A percentile compares a stretch with the other conserved stretches of the same genome.
Conservation (phyloP, 345 rosid species). For the Salix caprea region DNA sequence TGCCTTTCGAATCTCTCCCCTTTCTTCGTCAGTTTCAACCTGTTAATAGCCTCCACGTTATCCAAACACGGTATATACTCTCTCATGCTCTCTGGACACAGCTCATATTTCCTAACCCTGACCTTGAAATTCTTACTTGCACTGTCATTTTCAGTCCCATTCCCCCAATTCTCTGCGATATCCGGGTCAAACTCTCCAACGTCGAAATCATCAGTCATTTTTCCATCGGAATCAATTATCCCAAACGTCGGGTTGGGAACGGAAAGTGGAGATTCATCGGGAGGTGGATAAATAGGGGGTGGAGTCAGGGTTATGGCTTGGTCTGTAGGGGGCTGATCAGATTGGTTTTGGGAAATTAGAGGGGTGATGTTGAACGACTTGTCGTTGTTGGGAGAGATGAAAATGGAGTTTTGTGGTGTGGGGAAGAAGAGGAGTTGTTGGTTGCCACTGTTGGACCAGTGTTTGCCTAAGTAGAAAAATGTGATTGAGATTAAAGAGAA, state of each 20-base stretch:
- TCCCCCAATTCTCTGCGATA: slow-evolving; percentile 49
- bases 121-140: slow-evolving; percentile 22
- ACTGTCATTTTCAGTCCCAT: slow-evolving; percentile 23
- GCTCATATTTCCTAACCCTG: slow-evolving; percentile 34
- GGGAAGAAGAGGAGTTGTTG: slow-evolving; percentile 80
- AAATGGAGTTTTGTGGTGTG: slow-evolving; percentile 34
- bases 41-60: slow-evolving; percentile 59
- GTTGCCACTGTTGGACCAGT: slow-evolving; percentile 59
- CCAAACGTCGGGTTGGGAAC: slow-evolving; percentile 51
- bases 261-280: slow-evolving; percentile 39
- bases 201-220: slow-evolving; percentile 76
- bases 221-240: slow-evolving; percentile 71
- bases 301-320: neutral
- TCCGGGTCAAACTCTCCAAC: slow-evolving; percentile 73
- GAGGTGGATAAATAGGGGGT: slow-evolving; percentile 14
- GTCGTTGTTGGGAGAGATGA: slow-evolving; percentile 57
- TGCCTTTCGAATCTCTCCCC: slow-evolving; percentile 83
- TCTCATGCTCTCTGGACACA: slow-evolving; percentile 59
- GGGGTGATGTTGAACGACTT: slow-evolving; percentile 42
- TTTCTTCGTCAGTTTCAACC: slow-evolving; percentile 62
- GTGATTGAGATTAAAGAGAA: slow-evolving; percentile 49
- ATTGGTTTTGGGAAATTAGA: slow-evolving; percentile 34
- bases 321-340: slow-evolving; percentile 10
- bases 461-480: slow-evolving; percentile 84
- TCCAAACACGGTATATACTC: slow-evolving; percentile 92